Base-by-base conservation (phyloP, 805 yeast genomes). In the Allodekkera sacchari region DNA sequence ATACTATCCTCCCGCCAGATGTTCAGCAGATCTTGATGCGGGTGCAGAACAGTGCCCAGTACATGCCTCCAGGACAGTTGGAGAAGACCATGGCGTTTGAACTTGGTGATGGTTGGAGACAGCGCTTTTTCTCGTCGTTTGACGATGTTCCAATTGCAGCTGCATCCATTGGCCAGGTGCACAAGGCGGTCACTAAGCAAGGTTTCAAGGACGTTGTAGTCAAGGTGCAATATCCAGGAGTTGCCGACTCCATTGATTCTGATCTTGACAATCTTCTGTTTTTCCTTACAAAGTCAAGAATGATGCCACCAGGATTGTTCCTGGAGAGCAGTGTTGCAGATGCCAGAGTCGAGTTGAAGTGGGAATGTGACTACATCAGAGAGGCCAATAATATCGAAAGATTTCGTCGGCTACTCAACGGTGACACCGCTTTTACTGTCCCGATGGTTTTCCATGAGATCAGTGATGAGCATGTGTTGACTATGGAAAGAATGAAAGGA, bases 141-240 rank as follows among this genome's bases (percentile, higher is more conserved):
- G 84, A 85, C 35, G 92, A 83, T 42, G 66, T 80, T 15, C 98
- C 98, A 5, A 74, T 92, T 34, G 97, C 97, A 0, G 96, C 98
- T 3, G 95, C 98, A 0, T 85, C 96, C 5, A 92, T 92, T 42
- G 96, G 97, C 2, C 97, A 92, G 57, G 97, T 92, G 6, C 98
- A 92, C 56, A 68, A 65, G 22, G 98, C 95, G 2, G 74, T 71
- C 14, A 64, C 85, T 11, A 69, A 64, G 29, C 45, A 47, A 18
- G 77, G 71, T 34, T 71, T 77, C 24, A 74, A 74, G 16, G 72
- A 74, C 23, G 96, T 88, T 14, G 98, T 94, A 8, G 94, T 89
- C 8, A 92, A 92, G 52, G 88, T 89, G 6, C 98, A 92, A 57
- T 92, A 92, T 48, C 98, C 98, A 0, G 98, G 98, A 7, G 97